These are phyloP conservation scores for Cetraspora pellucida DNA, from an alignment of 192 early-diverging fungal species.

Conservation along the genomic window DNA sequence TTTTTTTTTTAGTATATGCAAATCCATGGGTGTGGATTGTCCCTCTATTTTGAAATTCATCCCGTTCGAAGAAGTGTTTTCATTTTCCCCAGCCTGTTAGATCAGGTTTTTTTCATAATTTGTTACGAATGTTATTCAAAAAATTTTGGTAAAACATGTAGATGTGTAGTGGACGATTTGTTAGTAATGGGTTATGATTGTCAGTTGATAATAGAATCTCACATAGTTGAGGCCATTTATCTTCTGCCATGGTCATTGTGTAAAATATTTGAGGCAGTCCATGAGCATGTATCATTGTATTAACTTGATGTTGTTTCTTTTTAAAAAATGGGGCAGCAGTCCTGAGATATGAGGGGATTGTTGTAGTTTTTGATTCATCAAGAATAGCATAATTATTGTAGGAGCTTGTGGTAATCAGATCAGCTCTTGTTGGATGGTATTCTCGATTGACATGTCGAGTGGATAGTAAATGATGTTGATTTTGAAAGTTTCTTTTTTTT, in stretches of 20 bases:
- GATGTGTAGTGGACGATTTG: background rate
- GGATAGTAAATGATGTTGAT: background rate
- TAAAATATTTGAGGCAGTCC: constrained; percentile 4
- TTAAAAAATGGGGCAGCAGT: background rate
- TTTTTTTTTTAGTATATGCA: background rate
- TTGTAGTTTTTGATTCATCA: background rate
- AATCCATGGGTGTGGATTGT: constrained; percentile 2
- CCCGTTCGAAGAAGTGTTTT: background rate
- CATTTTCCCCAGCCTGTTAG: background rate
- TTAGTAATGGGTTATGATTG: background rate
- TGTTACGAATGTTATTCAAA: background rate
- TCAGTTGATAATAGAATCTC: background rate
- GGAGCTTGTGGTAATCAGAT: background rate
- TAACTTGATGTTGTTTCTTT: constrained; percentile 2
- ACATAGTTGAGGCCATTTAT: background rate
- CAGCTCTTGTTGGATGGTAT: background rate
- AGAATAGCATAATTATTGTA: background rate
- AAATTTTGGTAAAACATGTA: background rate
- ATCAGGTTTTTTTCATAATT: background rate
- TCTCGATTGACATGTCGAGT: background rate
- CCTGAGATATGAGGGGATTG: background rate
- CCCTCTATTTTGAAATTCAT: constrained; percentile 10
- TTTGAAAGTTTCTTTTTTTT: constrained; percentile 5
- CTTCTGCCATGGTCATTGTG: constrained; percentile 14
- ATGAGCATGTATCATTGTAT: background rate